These are phyloP conservation scores for Colletotrichum nymphaeae DNA, from an alignment of 2,329 filamentous ascomycete species.

Conservation along the genomic window DNA sequence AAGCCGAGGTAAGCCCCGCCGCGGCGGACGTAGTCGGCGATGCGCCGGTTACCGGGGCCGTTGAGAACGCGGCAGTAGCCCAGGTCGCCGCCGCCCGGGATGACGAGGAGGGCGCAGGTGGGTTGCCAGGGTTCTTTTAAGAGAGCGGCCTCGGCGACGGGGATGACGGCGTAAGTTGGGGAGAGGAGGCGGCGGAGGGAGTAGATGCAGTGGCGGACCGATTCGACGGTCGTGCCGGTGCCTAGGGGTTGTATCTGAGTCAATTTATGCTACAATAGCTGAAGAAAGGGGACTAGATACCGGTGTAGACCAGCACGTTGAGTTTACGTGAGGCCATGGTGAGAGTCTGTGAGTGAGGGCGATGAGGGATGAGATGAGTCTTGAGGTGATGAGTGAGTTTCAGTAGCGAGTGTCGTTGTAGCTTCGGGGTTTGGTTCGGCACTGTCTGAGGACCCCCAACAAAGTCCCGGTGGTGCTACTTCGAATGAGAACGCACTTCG, in stretches of 20 bases:
- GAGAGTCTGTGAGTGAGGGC: constrained; percentile 8
- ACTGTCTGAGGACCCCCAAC: constrained; percentile 25
- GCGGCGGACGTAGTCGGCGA: constrained; percentile 84
- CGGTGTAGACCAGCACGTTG: constrained; percentile 94
- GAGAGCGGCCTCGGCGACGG: constrained; percentile 80
- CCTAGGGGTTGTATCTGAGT: constrained; percentile 60
- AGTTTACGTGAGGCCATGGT: constrained; percentile 76
- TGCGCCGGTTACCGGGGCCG: constrained; percentile 86
- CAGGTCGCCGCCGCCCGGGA: constrained; percentile 94
- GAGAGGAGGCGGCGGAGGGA: constrained; percentile 87
- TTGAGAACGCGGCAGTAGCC: constrained; percentile 91
- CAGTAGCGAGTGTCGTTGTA: background rate
- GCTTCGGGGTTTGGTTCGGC: constrained; percentile 11
- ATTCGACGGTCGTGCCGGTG: constrained; percentile 86
- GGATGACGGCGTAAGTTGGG: constrained; percentile 92
- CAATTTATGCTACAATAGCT: background rate
- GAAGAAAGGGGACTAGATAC: constrained; percentile 55
- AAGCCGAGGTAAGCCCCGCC: constrained; percentile 91
- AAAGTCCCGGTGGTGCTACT: background rate
- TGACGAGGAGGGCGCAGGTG: constrained; percentile 88
- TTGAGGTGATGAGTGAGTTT: constrained; percentile 13
- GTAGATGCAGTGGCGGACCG: constrained; percentile 89
- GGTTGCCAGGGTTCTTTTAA: constrained; percentile 92
- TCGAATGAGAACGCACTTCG: background rate
- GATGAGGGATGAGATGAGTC: constrained; percentile 12